These are phyloP conservation scores for Aspergillus taichungensis DNA, from an alignment of 495 filamentous ascomycete species.

Conservation along the genomic window DNA sequence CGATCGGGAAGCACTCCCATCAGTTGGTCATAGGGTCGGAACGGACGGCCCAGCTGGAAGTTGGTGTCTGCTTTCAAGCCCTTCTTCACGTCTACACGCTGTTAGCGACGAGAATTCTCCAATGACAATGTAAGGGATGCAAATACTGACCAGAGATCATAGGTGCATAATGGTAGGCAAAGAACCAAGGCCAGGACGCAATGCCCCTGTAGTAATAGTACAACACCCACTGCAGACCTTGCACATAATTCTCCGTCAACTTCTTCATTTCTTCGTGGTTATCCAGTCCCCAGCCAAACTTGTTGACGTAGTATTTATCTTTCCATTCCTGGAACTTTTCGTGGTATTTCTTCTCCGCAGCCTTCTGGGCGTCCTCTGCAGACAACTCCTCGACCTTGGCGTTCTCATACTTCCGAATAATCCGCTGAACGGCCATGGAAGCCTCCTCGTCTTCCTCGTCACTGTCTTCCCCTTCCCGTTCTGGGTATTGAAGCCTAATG, in stretches of 20 bases:
- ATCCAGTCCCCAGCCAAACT: constrained; percentile 83
- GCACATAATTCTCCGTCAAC: constrained; percentile 91
- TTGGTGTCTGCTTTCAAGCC: constrained; percentile 81
- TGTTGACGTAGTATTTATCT: constrained; percentile 79
- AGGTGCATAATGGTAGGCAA: constrained; percentile 90
- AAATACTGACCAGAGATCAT: constrained; percentile 71
- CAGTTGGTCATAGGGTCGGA: constrained; percentile 88
- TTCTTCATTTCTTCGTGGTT: constrained; percentile 74
- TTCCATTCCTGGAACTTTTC: constrained; percentile 87
- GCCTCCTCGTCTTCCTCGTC: constrained; percentile 76
- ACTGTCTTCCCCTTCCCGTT: constrained; percentile 45
- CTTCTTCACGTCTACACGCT: constrained; percentile 65
- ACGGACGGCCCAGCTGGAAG: constrained; percentile 89
- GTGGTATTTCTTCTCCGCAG: constrained; percentile 75
- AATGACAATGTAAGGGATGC: neutral
- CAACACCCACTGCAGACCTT: constrained; percentile 96
- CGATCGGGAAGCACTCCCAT: constrained; percentile 98
- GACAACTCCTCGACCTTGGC: constrained; percentile 77
- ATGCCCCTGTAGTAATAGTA: constrained; percentile 98
- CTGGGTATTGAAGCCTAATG: constrained; percentile 63
- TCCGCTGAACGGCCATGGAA: constrained; percentile 68
- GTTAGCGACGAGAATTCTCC: neutral
- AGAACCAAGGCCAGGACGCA: constrained; percentile 98
- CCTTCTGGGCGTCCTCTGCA: constrained; percentile 64
- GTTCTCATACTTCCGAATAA: constrained; percentile 82